phyloP scores from a whole-genome alignment of 306 rosid genomes.

The Glycine tomentella region DNA sequence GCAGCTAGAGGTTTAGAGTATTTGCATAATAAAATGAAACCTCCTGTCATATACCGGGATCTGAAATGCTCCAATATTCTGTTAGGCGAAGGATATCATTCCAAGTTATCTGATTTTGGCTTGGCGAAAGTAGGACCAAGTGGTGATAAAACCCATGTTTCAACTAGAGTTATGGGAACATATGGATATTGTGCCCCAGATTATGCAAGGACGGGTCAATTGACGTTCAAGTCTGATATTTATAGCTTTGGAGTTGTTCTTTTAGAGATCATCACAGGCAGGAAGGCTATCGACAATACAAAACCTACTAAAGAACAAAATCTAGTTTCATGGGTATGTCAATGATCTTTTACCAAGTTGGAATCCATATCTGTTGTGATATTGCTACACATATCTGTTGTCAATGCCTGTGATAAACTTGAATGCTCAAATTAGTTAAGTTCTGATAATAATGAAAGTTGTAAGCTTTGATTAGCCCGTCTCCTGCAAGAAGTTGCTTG shows the following conservation, averaged over 20 bases:
- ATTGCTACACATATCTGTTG: neutral
- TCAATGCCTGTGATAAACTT: neutral
- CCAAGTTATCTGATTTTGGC: slow-evolving; percentile 95
- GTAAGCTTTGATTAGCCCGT: neutral
- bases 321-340: slow-evolving; percentile 91
- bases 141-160: slow-evolving; percentile 94
- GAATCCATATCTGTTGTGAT: slow-evolving; percentile 6
- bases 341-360: slow-evolving; percentile 15
- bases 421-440: neutral
- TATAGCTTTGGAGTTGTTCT: slow-evolving; percentile 99
- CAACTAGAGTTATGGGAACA: slow-evolving; percentile 98
- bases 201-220: slow-evolving; percentile 98
- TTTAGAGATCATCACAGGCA: slow-evolving; percentile 91
- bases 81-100: slow-evolving; percentile 74
- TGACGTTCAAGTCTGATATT: slow-evolving; percentile 91
- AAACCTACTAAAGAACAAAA: slow-evolving; percentile 69
- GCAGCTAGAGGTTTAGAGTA: slow-evolving; percentile 97
- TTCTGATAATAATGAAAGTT: neutral
- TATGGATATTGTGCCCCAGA: slow-evolving; percentile 99
- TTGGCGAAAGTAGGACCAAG: slow-evolving; percentile 95
- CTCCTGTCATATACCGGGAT: slow-evolving; percentile 94
- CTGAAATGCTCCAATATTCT: slow-evolving; percentile 94
- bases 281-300: slow-evolving; percentile 77
- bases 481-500: neutral
- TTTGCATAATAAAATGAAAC: slow-evolving; percentile 83